phyloP scores from a whole-genome alignment of 2,329 filamentous ascomycete species.

The Fusarium bulbicola region DNA sequence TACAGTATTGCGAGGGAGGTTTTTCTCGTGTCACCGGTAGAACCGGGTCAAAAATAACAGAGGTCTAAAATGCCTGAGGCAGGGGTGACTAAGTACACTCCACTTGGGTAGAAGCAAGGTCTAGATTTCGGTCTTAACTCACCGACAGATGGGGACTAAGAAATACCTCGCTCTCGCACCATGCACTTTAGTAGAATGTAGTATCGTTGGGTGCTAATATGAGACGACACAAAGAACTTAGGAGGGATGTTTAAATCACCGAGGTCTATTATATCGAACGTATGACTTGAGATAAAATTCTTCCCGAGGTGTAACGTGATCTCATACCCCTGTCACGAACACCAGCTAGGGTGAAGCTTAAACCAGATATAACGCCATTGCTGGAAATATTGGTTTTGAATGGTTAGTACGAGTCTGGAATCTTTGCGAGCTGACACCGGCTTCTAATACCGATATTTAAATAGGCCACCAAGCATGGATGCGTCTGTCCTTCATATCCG shows the following conservation, averaged over 20 bases:
- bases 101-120: background rate
- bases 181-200: too few species aligned
- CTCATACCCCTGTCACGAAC: background rate
- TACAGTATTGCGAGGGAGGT: background rate
- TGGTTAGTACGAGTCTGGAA: too few species aligned
- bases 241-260: background rate
- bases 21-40: background rate
- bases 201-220: too few species aligned
- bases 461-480: conserved; percentile 51
- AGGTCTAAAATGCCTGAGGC: background rate
- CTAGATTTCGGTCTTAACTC: background rate
- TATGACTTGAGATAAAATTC: background rate
- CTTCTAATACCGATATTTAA: too few species aligned
- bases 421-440: too few species aligned
- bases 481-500: conserved; percentile 46
- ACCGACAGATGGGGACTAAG: background rate
- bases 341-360: background rate
- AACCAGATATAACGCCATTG: background rate
- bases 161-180: background rate
- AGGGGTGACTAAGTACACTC: background rate
- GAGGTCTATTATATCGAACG: background rate
- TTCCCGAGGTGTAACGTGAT: background rate
- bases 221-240: background rate
- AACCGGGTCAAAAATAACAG: background rate
- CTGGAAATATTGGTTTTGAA: background rate